Evolutionary conservation across 2,329 filamentous ascomycete species (phyloP), one percentile per base, ranked within the genome.

Genomic region (Allantophomopsis lycopodina): DNA sequence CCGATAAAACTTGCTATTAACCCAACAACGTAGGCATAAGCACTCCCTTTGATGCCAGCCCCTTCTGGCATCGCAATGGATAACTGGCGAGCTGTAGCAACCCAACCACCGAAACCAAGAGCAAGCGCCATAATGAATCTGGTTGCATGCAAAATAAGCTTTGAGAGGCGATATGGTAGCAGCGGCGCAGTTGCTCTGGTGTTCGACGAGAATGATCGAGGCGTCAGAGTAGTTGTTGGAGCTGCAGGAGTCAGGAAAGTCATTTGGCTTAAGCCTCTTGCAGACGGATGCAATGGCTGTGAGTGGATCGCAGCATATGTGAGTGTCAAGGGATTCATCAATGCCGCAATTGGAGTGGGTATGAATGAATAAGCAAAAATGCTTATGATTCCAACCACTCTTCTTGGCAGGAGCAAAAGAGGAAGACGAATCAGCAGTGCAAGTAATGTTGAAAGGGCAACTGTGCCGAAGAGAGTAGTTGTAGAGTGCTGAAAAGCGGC

Each of bases 261-360:
- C 68, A 96, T 82, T 52, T 88, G 80, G 40, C 78, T 79, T 4
- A 96, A 65, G 2, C 83, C 83, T 34, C 85, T 73, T 0, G 88
- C 85, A 3, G 89, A 85, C 42, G 76, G 70, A 20, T 77, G 69
- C 31, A 98, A 69, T 10, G 83, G 79, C 49, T 93, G 78, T 5
- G 87, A 94, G 60, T 96, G 91, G 42, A 98, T 94, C 1, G 89
- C 86, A 5, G 84, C 82, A 55, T 94, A 95, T 1, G 89, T 96
- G 37, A 98, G 71, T 0, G 88, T 86, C 30, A 98, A 67, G 1
- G 91, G 88, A 53, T 95, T 94, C 5, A 87, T 94, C 45, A 96
- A 67, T 1, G 85, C 79, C 14, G 84, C 76, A 41, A 96, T 78
- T 1, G 87, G 83, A 2, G 86, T 84, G 4, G 91, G 89, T 10